Evolutionary conservation across 306 rosid species (phyloP).

Genomic region (Purshia tridentata): DNA sequence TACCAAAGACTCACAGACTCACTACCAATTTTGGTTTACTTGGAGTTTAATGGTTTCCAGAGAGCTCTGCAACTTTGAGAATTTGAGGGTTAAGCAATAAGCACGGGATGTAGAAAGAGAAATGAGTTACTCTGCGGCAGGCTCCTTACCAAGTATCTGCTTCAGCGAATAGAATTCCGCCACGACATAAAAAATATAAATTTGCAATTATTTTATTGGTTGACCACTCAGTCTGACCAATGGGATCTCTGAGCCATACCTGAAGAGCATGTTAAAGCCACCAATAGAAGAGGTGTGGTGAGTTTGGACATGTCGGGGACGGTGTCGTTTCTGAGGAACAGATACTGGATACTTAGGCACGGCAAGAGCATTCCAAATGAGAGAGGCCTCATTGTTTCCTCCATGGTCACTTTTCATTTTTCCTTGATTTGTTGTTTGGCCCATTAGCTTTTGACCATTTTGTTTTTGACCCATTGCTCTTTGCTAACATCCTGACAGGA

Average conservation of each 20-base stretch:
- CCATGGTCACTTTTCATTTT: slow-evolving; percentile 42
- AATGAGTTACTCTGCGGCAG: not conserved
- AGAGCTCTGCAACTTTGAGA: slow-evolving; percentile 19
- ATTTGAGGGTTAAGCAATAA: not conserved
- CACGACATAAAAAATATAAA: not conserved
- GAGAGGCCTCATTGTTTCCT: slow-evolving; percentile 76
- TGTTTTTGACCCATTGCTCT: not conserved
- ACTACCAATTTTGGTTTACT: slow-evolving; percentile 7
- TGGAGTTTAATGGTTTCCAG: not conserved
- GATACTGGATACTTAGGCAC: slow-evolving; percentile 80
- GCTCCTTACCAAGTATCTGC: not conserved
- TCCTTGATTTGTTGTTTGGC: not conserved
- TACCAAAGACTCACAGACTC: not conserved
- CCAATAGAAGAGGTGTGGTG: not conserved
- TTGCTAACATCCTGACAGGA: slow-evolving; percentile 43
- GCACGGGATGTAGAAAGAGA: not conserved
- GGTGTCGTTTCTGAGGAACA: slow-evolving; percentile 44
- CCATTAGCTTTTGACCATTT: not conserved
- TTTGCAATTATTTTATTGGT: not conserved
- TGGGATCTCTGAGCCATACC: not conserved
- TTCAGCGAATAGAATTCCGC: accelerated
- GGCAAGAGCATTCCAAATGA: slow-evolving; percentile 93
- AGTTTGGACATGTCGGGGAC: slow-evolving; percentile 32
- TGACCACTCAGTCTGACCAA: not conserved
- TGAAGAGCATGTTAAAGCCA: not conserved